Evolutionary conservation across 768 basidiomycete species (phyloP).

Genomic region (Cytidiella melzeri): DNA sequence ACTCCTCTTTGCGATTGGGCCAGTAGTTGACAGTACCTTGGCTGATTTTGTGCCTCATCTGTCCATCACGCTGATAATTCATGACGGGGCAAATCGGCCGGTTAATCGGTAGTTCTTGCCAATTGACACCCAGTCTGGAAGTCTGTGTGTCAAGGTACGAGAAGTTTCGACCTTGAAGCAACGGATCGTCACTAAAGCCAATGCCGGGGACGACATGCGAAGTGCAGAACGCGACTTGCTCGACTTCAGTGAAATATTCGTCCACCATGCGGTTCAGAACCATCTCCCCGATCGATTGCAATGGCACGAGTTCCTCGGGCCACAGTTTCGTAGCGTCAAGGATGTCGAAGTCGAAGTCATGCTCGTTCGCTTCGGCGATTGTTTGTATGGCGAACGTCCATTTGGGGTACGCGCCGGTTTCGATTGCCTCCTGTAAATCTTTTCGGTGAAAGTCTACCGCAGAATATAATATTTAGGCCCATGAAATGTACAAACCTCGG

Average conservation of each 20-base stretch:
- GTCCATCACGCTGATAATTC: conserved; percentile 63
- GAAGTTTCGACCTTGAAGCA: conserved; percentile 83
- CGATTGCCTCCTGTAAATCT: conserved; percentile 80
- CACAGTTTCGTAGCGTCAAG: conserved; percentile 84
- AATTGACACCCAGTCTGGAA: conserved; percentile 75
- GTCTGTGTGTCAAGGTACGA: conserved; percentile 86
- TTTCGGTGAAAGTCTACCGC: conserved; percentile 74
- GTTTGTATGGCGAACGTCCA: conserved; percentile 78
- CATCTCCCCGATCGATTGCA: conserved; percentile 73
- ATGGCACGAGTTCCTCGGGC: conserved; percentile 76
- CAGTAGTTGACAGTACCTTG: conserved; percentile 68
- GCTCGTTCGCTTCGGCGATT: conserved; percentile 64
- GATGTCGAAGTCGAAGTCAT: conserved; percentile 83
- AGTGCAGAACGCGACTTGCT: conserved; percentile 89
- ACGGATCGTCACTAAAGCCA: conserved; percentile 69
- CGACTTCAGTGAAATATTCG: conserved; percentile 82
- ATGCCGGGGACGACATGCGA: conserved; percentile 53
- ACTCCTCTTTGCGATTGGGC: conserved; percentile 64
- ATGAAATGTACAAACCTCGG: neutral
- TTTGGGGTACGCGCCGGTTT: conserved; percentile 60
- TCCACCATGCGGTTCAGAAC: conserved; percentile 56
- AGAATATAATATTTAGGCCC: neutral
- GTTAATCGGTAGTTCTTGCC: conserved; percentile 79
- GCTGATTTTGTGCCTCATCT: conserved; percentile 48
- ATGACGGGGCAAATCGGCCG: conserved; percentile 70